Percentiles rank a stretch among this genome's conserved stretches.
phyloP scores from a whole-genome alignment of 345 rosid genomes.

The Eutrema yunnanense region DNA sequence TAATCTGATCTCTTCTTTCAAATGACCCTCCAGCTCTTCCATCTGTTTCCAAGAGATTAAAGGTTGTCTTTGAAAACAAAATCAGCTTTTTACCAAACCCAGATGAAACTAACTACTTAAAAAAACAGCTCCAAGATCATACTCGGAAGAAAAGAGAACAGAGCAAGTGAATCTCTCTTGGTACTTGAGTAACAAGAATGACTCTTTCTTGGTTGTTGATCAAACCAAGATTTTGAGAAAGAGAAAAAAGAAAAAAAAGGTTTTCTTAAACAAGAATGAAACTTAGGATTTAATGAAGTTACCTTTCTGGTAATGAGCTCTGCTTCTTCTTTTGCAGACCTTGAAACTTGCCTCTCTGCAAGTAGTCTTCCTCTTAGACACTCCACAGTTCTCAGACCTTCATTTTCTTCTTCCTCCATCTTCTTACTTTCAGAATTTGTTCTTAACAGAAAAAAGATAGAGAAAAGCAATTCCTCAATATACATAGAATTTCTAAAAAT shows the following conservation, averaged over 20 bases:
- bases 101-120: not conserved
- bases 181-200: not conserved
- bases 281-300: not conserved
- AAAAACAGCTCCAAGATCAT: not conserved
- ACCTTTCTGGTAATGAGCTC: slow-evolving; percentile 58
- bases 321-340: slow-evolving; percentile 63
- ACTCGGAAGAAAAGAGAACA: not conserved
- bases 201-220: not conserved
- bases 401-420: slow-evolving; percentile 37
- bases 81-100: slow-evolving; percentile 1
- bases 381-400: slow-evolving; percentile 49
- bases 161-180: not conserved
- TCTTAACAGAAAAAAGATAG: slow-evolving; percentile 12
- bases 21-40: slow-evolving; percentile 49
- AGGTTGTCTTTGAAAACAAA: not conserved
- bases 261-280: not conserved
- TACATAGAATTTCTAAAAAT: not conserved
- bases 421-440: slow-evolving; percentile 37
- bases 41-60: slow-evolving; percentile 37
- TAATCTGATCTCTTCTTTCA: slow-evolving; percentile 60
- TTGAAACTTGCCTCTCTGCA: slow-evolving; percentile 88
- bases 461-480: not conserved
- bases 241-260: not conserved
- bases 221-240: not conserved
- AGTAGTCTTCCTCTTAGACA: slow-evolving; percentile 81